Evolutionary conservation across 345 rosid genomes (phyloP).

Genomic region (Corchorus olitorius): DNA sequence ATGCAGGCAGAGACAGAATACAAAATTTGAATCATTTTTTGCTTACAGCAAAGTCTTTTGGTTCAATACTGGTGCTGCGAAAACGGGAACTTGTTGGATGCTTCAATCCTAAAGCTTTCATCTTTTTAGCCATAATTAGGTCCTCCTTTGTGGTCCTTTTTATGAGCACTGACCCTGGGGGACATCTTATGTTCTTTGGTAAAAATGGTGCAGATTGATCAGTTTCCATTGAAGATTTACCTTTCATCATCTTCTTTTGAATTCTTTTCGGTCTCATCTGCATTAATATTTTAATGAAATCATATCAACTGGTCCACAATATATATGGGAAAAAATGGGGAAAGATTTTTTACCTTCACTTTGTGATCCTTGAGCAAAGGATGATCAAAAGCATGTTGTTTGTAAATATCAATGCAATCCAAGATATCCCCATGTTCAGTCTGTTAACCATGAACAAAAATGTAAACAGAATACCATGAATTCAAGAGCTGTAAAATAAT

Average conservation of each 20-base stretch:
- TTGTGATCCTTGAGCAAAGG: conserved; percentile 15
- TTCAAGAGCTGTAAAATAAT: neutral
- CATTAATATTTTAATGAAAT: too few relatives aligned
- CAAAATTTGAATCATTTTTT: neutral
- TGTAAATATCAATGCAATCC: conserved; percentile 33
- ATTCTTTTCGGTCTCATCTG: conserved; percentile 5
- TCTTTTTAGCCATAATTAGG: conserved; percentile 2
- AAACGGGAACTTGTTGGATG: neutral
- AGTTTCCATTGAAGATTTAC: neutral
- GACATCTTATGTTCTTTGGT: conserved; percentile 1
- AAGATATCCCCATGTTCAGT: conserved; percentile 33
- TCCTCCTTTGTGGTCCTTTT: conserved; percentile 10
- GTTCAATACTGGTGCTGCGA: neutral
- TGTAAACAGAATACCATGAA: neutral
- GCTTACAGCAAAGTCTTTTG: neutral
- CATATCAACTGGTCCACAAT: neutral
- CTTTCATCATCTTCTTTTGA: neutral
- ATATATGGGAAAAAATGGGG: neutral
- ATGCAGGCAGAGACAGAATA: too few relatives aligned
- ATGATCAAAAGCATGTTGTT: conserved; percentile 23
- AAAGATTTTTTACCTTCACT: neutral
- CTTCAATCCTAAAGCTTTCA: conserved; percentile 1
- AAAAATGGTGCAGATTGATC: neutral
- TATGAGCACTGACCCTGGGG: conserved; percentile 14
- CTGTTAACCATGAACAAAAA: conserved; percentile 1